These are phyloP conservation scores for Miscanthus lutarioriparius DNA, from an alignment of 176 grass and related monocot genomes.

Conservation along the genomic window DNA sequence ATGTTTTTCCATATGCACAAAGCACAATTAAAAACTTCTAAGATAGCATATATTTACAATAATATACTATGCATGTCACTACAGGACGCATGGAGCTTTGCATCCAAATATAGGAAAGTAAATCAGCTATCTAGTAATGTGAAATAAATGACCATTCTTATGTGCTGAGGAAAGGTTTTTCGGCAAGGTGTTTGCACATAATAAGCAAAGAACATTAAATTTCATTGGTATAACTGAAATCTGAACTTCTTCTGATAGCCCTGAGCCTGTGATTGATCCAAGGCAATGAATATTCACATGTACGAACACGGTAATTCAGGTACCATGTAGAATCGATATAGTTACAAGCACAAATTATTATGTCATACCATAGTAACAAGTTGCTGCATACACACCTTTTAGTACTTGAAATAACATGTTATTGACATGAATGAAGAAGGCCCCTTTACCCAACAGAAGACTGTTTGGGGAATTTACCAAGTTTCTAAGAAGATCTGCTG, in stretches of 20 bases:
- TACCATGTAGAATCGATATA: constrained; percentile 8
- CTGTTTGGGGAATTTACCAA: constrained; percentile 85
- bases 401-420: constrained; percentile 83
- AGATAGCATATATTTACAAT: background rate
- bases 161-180: background rate
- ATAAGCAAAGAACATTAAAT: constrained; percentile 2
- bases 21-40: background rate
- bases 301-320: background rate
- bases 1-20: background rate
- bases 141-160: background rate
- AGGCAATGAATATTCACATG: background rate
- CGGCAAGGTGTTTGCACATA: background rate
- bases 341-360: background rate
- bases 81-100: background rate
- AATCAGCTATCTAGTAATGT: constrained; percentile 1
- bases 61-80: background rate
- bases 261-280: background rate
- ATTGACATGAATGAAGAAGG: constrained; percentile 81
- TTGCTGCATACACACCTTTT: constrained; percentile 60
- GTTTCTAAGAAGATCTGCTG: constrained; percentile 58
- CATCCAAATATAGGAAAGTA: constrained; percentile 26
- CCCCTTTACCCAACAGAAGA: constrained; percentile 78
- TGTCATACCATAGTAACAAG: constrained; percentile 22
- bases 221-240: background rate
- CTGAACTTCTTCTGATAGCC: background rate